Percentiles rank a stretch among this genome's conserved stretches.
These are phyloP conservation scores for Acidiella bohemica DNA, from an alignment of 495 filamentous ascomycete species.

Conservation along the genomic window DNA sequence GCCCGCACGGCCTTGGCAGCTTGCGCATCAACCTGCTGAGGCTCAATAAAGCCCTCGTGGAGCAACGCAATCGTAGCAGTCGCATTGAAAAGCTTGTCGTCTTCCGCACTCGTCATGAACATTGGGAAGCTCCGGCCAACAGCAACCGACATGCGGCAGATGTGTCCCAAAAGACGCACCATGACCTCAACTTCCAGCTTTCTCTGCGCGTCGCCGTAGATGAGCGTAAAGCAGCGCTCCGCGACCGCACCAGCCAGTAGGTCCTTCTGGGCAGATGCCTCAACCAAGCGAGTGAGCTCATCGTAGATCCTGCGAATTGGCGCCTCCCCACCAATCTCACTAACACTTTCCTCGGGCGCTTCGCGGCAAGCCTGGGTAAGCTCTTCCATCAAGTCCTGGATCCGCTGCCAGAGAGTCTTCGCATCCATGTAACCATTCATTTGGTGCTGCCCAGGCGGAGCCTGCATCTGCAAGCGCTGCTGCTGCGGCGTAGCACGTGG, in stretches of 20 bases:
- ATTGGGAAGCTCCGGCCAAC: conserved; percentile 64
- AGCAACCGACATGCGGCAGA: conserved; percentile 63
- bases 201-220: conserved; percentile 48
- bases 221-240: conserved; percentile 52
- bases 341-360: conserved; percentile 54
- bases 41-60: conserved; percentile 58
- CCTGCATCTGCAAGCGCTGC: conserved; percentile 34
- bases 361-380: conserved; percentile 51
- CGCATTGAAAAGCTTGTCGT: conserved; percentile 65
- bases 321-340: conserved; percentile 39
- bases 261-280: conserved; percentile 43
- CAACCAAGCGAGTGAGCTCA: conserved; percentile 38
- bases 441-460: conserved; percentile 27
- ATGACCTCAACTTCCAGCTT: conserved; percentile 68
- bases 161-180: conserved; percentile 61
- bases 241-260: conserved; percentile 53
- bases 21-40: conserved; percentile 64
- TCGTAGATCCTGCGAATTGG: conserved; percentile 30
- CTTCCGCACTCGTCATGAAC: conserved; percentile 53
- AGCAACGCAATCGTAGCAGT: conserved; percentile 65
- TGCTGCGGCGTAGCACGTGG: conserved; percentile 51
- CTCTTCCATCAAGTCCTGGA: conserved; percentile 57
- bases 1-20: conserved; percentile 56
- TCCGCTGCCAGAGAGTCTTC: conserved; percentile 45
- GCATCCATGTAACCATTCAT: conserved; percentile 55